These are phyloP conservation scores for Microcera coccophila DNA, from an alignment of 2,329 filamentous ascomycete species.

Conservation along the genomic window DNA sequence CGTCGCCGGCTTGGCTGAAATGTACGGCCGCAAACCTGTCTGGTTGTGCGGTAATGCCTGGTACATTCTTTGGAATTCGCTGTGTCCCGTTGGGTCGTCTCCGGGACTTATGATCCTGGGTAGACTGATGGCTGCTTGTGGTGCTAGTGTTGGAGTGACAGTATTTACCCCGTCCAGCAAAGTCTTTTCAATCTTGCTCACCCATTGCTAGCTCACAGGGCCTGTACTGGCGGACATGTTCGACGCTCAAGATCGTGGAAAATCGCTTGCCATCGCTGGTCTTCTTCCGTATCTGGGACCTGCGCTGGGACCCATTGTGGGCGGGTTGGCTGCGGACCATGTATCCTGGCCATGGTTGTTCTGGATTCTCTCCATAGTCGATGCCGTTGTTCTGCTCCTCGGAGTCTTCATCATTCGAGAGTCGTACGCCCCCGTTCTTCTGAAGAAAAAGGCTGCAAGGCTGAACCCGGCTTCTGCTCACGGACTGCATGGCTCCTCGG, in stretches of 20 bases:
- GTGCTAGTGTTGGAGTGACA: constrained; percentile 28
- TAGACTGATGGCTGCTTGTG: constrained; percentile 23
- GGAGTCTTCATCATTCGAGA: constrained; percentile 50
- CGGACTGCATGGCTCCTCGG: neutral
- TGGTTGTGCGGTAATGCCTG: constrained; percentile 32
- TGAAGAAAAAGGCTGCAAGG: constrained; percentile 28
- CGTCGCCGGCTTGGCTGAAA: constrained; percentile 33
- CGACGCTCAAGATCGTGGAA: constrained; percentile 32
- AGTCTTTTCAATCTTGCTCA: neutral
- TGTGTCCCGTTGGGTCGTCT: constrained; percentile 31
- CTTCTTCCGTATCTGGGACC: constrained; percentile 49
- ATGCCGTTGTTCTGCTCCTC: constrained; percentile 51
- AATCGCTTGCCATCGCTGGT: constrained; percentile 32
- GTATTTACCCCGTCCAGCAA: constrained; percentile 14
- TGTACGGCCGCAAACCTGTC: constrained; percentile 32
- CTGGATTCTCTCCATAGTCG: constrained; percentile 58
- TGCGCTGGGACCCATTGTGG: constrained; percentile 63
- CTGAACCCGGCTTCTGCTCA: neutral
- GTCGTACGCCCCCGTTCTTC: constrained; percentile 61
- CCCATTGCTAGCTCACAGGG: constrained; percentile 25
- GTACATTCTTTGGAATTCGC: constrained; percentile 36
- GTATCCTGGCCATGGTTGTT: constrained; percentile 69
- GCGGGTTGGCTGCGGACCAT: constrained; percentile 60
- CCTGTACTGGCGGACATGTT: constrained; percentile 38
- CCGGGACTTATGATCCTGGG: constrained; percentile 30